Conservation (phyloP, 2,329 filamentous ascomycete genomes). For the Corinectria fuckeliana region DNA sequence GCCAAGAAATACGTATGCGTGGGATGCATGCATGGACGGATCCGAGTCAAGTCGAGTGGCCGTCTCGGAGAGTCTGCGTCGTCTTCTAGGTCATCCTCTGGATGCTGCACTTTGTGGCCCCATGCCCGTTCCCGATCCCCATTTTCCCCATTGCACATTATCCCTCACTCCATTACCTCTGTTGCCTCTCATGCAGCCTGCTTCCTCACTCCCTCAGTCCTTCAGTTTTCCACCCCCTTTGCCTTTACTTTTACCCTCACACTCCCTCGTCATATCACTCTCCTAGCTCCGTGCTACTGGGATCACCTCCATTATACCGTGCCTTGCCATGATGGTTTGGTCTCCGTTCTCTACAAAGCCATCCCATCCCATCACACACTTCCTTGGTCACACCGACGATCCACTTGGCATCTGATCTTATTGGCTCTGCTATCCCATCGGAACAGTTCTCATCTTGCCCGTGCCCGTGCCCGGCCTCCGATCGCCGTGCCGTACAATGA, state of each 20-base stretch:
- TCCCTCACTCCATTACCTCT: slow-evolving; percentile 30
- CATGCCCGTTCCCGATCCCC: slow-evolving; percentile 17
- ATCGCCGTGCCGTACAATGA: slow-evolving; percentile 16
- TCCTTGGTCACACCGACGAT: slow-evolving; percentile 13
- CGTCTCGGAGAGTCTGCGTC: too few relatives aligned
- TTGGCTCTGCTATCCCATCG: slow-evolving; percentile 25
- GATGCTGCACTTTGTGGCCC: slow-evolving; percentile 24
- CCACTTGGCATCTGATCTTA: slow-evolving; percentile 6
- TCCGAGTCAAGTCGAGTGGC: slow-evolving; percentile 2
- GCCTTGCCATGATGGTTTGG: slow-evolving; percentile 8
- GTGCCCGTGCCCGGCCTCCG: slow-evolving; percentile 15
- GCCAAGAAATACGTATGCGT: slow-evolving; percentile 28
- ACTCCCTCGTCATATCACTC: neutral
- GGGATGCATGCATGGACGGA: slow-evolving; percentile 39
- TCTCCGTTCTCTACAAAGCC: slow-evolving; percentile 12
- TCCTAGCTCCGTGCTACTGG: neutral
- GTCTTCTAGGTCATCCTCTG: slow-evolving; percentile 6
- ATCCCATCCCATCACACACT: slow-evolving; percentile 6
- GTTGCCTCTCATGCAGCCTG: neutral
- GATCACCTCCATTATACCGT: slow-evolving; percentile 16
- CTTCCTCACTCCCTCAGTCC: neutral
- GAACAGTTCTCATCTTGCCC: slow-evolving; percentile 6
- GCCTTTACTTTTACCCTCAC: neutral
- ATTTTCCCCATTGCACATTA: slow-evolving; percentile 28
- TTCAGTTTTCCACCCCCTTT: slow-evolving; percentile 1